phyloP scores from a whole-genome alignment of 1,284 basidiomycete species.

The Irpex lacteus region DNA sequence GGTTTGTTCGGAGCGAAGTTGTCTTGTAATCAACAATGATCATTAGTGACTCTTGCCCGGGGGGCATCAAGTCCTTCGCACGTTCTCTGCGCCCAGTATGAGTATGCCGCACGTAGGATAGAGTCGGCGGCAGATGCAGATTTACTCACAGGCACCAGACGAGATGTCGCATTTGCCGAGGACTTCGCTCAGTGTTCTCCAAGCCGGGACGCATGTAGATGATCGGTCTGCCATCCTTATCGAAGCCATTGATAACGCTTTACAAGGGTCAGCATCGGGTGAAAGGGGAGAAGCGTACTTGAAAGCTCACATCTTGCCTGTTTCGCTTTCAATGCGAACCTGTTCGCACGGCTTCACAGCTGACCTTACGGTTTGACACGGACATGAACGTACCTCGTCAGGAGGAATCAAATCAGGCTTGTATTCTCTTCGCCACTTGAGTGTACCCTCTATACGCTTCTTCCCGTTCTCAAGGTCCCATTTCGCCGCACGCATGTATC shows the following conservation, averaged over 20 bases:
- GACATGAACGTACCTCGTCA: slow-evolving; percentile 51
- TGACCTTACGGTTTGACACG: background rate
- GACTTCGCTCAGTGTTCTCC: slow-evolving; percentile 76
- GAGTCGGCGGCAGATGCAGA: background rate
- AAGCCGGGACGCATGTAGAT: slow-evolving; percentile 82
- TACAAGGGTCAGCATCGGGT: background rate
- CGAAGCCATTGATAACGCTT: slow-evolving; percentile 81
- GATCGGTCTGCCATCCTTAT: slow-evolving; percentile 77
- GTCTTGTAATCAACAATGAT: slow-evolving; percentile 85
- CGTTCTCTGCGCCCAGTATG: slow-evolving; percentile 57
- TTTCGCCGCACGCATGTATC: slow-evolving; percentile 83
- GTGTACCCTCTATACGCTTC: slow-evolving; percentile 70
- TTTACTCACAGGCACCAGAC: slow-evolving; percentile 80
- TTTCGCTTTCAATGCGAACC: slow-evolving; percentile 74
- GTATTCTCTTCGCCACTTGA: slow-evolving; percentile 81
- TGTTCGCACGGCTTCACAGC: slow-evolving; percentile 13
- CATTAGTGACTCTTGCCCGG: slow-evolving; percentile 75
- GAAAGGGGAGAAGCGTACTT: background rate
- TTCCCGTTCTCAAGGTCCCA: slow-evolving; percentile 79
- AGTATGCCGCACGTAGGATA: background rate
- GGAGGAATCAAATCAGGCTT: slow-evolving; percentile 81
- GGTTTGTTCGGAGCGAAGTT: slow-evolving; percentile 77
- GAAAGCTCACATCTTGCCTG: slow-evolving; percentile 78
- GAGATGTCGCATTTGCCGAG: slow-evolving; percentile 77
- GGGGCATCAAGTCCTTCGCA: slow-evolving; percentile 83